phyloP scores from a whole-genome alignment of 1,284 basidiomycete genomes.

The Ganoderma lingzhi region DNA sequence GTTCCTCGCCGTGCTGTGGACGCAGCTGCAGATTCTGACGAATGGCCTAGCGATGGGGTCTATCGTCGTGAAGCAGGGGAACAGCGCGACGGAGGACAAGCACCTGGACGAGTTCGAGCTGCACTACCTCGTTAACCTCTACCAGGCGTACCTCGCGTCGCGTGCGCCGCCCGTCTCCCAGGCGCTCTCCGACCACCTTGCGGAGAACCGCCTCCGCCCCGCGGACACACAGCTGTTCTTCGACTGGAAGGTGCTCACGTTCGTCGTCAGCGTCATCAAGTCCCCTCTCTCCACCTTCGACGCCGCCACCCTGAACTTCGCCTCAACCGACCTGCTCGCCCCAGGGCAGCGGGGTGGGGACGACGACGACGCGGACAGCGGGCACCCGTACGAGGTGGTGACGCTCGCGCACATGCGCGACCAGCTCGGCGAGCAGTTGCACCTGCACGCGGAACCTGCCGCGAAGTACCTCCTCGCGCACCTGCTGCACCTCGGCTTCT shows the following conservation, averaged over 20 bases:
- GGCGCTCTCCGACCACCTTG: constrained; percentile 60
- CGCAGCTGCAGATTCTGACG: constrained; percentile 69
- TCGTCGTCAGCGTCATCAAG: constrained; percentile 64
- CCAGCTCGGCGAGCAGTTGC: constrained; percentile 68
- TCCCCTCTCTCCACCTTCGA: constrained; percentile 45
- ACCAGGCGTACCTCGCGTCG: constrained; percentile 58
- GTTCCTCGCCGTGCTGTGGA: constrained; percentile 64
- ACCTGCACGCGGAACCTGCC: constrained; percentile 59
- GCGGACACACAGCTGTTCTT: constrained; percentile 64
- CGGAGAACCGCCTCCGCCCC: constrained; percentile 51
- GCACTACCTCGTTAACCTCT: constrained; percentile 58
- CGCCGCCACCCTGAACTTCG: constrained; percentile 30
- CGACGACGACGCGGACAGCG: constrained; percentile 37
- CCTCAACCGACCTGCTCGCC: constrained; percentile 55
- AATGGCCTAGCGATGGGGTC: constrained; percentile 74
- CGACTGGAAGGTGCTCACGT: constrained; percentile 71
- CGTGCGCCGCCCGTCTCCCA: constrained; percentile 51
- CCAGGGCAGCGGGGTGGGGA: constrained; percentile 40
- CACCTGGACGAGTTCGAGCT: constrained; percentile 65
- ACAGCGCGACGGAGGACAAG: constrained; percentile 42
- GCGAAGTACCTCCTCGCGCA: constrained; percentile 65
- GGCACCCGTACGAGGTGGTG: constrained; percentile 65
- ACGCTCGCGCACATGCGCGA: constrained; percentile 66
- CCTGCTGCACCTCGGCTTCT: constrained; percentile 67
- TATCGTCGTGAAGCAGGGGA: constrained; percentile 55